Evolutionary conservation across 768 basidiomycete species (phyloP), one percentile per base, ranked within the genome.

Genomic region (Phlebiopsis gigantea): DNA sequence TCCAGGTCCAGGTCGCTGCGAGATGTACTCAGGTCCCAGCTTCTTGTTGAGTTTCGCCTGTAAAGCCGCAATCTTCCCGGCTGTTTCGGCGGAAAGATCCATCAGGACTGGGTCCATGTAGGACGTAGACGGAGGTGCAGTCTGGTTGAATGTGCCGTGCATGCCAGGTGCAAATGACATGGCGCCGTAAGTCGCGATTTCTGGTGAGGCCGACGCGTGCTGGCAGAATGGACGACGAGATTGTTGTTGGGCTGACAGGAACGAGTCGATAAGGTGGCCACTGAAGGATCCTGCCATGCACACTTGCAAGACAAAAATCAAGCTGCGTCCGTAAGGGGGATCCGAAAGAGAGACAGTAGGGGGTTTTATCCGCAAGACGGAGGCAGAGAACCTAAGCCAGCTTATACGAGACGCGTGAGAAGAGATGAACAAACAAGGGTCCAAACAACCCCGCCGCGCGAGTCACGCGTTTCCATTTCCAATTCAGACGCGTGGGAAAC

Each of bases 21-120:
- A 93, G 55, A 99, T 81, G 65, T 82, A 97, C 73, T 98, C 97
- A 1, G 97, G 97, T 2, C 97, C 97, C 19, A 99, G 84, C 63
- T 88, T 90, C 71, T 85, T 86, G 65, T 88, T 79, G 28, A 99
- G 77, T 68, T 93, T 90, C 12, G 80, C 83, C 66, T 96, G 93
- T 1, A 97, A 73, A 0, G 78, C 68, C 5, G 85, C 87, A 43
- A 93, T 82, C 63, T 83, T 85, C 53, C 76, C 74, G 1, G 83
- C 79, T 0, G 85, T 84, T 46, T 83, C 85, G 54, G 86, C 80
- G 0, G 82, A 80, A 31, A 87, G 72, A 10, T 78, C 75, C 60
- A 68, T 68, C 29, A 46, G 58, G 29, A 39, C 53, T 51, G 53
- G 61, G 9, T 57, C 50, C 53, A 41, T 42, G 10, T 57, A 62